These are phyloP conservation scores for Clitopilus hobsonii DNA, from an alignment of 768 basidiomycete genomes.

Conservation along the genomic window DNA sequence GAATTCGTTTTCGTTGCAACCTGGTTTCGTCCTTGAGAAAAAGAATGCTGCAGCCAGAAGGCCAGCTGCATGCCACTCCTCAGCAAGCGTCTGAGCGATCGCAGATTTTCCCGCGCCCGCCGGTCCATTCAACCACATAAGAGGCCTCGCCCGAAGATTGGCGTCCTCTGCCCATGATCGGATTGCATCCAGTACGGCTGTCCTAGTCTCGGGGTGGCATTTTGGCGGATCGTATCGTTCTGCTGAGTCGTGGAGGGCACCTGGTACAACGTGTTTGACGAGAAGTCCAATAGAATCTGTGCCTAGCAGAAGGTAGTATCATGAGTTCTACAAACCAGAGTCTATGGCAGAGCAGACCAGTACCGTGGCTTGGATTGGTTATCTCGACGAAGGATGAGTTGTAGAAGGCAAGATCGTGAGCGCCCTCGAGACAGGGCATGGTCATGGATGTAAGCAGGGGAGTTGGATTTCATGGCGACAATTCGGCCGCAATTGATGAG, in stretches of 20 bases:
- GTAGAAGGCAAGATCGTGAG: no score
- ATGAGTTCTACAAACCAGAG: no score
- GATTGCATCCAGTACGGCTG: background rate
- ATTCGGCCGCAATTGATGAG: no score
- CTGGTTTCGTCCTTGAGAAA: background rate
- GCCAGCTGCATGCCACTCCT: background rate
- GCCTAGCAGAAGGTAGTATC: background rate
- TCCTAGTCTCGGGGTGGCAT: background rate
- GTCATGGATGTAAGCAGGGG: no score
- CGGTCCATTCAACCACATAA: background rate
- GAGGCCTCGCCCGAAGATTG: background rate
- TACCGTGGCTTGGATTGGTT: no score
- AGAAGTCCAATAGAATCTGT: background rate
- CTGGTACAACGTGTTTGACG: background rate
- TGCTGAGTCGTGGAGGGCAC: background rate
- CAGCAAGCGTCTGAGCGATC: background rate
- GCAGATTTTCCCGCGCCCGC: background rate
- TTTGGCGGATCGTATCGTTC: background rate
- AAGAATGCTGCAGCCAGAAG: background rate
- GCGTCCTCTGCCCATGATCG: background rate
- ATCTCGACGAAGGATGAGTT: no score
- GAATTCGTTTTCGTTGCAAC: background rate
- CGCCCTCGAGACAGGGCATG: no score
- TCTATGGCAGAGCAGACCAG: background rate
- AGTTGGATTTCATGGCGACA: no score